Base-by-base conservation (phyloP, 202 grass and related monocot species). In the Hordeum pubiflorum region DNA sequence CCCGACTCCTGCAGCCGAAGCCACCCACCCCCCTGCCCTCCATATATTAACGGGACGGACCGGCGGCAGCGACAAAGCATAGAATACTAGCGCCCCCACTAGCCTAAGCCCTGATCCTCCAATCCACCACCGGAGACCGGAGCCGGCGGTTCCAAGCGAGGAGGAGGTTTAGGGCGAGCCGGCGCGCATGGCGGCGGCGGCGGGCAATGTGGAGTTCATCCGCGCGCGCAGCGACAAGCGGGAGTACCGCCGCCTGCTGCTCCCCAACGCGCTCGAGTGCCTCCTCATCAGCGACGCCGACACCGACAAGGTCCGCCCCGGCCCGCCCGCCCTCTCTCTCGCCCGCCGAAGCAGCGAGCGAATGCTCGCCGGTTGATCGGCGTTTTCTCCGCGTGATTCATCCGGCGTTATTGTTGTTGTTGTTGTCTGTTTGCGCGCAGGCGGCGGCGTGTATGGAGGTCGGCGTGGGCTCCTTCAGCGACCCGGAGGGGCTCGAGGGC, bases 361-460 rank as follows among this genome's bases (percentile, higher is more conserved):
- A 68, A 72, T 81, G 82, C 77, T 77, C 36, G 57, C 22, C 43
- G 7, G 33, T 56, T 24, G 60, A 0, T 23, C 38, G 10, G 23
- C 20, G 55, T 58, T 29, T 43, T 44, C 5, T n/a, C 13, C 39
- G 41, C 70, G 18, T 34, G 82, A 70, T 77, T 37, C 69, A n/a
- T n/a, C 61, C 23, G 14, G 9, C 41, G 64, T 38, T 36, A 18
- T 44, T 13, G 36, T 38, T 9, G 6, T 38, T 9, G 6, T 38
- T 40, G 38, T 69, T n/a, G 0, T 10, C 9, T 43, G 34, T 13
- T 9, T 58, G 57, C 48, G 76, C 63, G 6, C 78, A 97, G 94
- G 87, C 86, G 50, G 95, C 95, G 65, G 95, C 92, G 82, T 94
- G 85, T 15, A 98, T 98, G 95, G 89, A 92, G 75, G 92, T 98